Evolutionary conservation across 129 eudicot genomes (phyloP), one percentile per base, ranked within the genome.

Genomic region (Lactuca sativa): DNA sequence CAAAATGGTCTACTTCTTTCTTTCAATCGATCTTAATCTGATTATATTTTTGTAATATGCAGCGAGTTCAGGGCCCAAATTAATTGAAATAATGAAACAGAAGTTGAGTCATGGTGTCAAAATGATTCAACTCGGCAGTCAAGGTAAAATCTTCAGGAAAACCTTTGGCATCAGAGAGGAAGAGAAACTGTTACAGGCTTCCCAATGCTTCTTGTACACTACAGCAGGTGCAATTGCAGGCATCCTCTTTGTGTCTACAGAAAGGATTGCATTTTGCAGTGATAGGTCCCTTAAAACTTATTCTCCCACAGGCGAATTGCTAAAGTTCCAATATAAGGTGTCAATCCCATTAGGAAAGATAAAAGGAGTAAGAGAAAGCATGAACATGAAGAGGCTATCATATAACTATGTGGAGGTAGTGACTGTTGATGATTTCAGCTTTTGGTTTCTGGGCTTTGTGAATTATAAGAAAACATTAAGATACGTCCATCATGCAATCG

Each of bases 141-240:
- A 53, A 9, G 58, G 32, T 10, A 78, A 64, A 21, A 47, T 69
- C 36, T 82, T 78, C 64, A 69, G 55, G 18, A 47, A 63, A 34
- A 68, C 31, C 12, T 82, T 82, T 9, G 59, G 70, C 14, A 48
- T 2, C 11, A 69, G 13, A 13, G 75, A 69, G 12, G 64, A 49
- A 18, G 86, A 82, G 44, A 69, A 73, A 36, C 38, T 82, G 69
- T 40, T 68, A 47, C 74, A 73, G 48, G 74, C 77, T 78, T 63
- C 60, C 14, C 67, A 55, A 30, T 82, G 86, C 67, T 49, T 58
- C 67, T 16, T 82, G 36, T 77, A 76, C 48, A 78, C 80, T 17
- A 82, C 80, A 57, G 80, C 74, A 0, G 83, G 80, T 73, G 74
- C 83, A 6, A 77, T 82, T 51, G 61, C 71, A 73, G 82, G 82